phyloP scores from a whole-genome alignment of 805 yeast genomes.

The Yarrowia osloensis region DNA sequence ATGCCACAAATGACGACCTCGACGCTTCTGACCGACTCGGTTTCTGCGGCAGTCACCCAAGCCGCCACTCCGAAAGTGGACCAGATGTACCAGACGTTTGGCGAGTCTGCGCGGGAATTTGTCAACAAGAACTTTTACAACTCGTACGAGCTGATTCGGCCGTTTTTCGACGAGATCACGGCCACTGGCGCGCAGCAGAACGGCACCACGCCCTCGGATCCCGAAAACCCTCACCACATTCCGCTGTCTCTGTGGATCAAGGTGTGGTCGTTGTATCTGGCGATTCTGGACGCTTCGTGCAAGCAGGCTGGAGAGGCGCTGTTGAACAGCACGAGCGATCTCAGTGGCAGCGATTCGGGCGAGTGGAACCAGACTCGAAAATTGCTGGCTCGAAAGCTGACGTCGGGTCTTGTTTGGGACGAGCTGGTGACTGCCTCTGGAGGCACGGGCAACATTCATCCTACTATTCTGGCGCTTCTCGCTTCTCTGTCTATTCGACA shows the following conservation, averaged over 20 bases:
- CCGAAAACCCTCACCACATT: neutral
- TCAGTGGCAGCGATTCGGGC: constrained; percentile 2
- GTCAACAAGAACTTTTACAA: constrained; percentile 30
- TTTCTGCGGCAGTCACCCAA: neutral
- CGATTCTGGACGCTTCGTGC: constrained; percentile 26
- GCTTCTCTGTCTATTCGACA: constrained; percentile 16
- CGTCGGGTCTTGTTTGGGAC: constrained; percentile 10
- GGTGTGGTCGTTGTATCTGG: constrained; percentile 27
- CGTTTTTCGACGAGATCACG: constrained; percentile 25
- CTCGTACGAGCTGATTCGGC: constrained; percentile 27
- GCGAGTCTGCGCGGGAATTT: constrained; percentile 28
- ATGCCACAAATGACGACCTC: constrained; percentile 21
- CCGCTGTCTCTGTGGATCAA: constrained; percentile 25
- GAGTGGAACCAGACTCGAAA: constrained; percentile 11
- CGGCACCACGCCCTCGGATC: neutral
- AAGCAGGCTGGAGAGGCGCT: constrained; percentile 24
- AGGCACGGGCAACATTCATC: constrained; percentile 12
- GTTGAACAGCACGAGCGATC: neutral
- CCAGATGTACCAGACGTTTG: constrained; percentile 28
- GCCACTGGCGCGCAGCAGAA: neutral
- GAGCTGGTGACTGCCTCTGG: constrained; percentile 23
- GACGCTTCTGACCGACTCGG: constrained; percentile 8
- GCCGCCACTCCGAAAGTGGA: neutral
- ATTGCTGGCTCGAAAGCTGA: neutral
- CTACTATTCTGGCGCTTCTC: constrained; percentile 1